Percentiles rank a stretch among this genome's conserved stretches.
These are phyloP conservation scores for Aspergillus brasiliensis DNA, from an alignment of 2,329 filamentous ascomycete species.

Conservation along the genomic window DNA sequence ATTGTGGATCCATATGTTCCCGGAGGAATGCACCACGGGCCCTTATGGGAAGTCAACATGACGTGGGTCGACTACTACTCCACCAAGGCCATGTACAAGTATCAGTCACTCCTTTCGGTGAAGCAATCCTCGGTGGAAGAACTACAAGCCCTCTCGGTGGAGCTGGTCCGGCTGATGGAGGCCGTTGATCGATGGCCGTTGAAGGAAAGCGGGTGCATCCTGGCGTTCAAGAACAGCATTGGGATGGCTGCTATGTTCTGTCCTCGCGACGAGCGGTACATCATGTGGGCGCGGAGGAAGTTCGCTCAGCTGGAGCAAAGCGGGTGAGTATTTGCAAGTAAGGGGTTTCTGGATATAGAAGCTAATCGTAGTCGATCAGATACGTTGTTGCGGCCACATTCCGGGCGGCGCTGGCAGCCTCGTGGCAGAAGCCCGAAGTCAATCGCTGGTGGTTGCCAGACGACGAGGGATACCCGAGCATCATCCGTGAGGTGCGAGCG, in stretches of 20 bases:
- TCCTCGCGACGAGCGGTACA: constrained; percentile 71
- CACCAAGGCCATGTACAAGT: constrained; percentile 77
- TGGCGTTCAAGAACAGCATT: constrained; percentile 74
- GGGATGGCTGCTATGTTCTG: constrained; percentile 77
- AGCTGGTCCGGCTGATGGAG: constrained; percentile 77
- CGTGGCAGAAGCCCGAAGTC: constrained; percentile 72
- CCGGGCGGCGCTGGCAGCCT: constrained; percentile 71
- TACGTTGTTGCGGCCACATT: constrained; percentile 80
- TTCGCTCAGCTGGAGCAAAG: constrained; percentile 75
- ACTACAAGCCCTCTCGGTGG: constrained; percentile 64
- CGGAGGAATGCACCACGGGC: constrained; percentile 68
- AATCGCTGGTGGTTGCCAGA: constrained; percentile 88
- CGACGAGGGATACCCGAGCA: constrained; percentile 71
- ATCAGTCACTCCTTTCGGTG: constrained; percentile 65
- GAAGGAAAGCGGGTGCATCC: constrained; percentile 68
- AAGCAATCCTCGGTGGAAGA: constrained; percentile 56
- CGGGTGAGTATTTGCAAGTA: constrained; percentile 58
- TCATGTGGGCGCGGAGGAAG: constrained; percentile 77
- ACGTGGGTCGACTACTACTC: constrained; percentile 76
- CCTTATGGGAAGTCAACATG: constrained; percentile 73
- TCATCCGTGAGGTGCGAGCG: constrained; percentile 74
- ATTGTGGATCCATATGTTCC: constrained; percentile 74
- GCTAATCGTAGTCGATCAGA: constrained; percentile 49
- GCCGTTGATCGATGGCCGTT: constrained; percentile 72
- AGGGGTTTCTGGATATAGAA: constrained; percentile 3